Base-by-base conservation (phyloP, 2,329 filamentous ascomycete genomes). In the Dactylella cylindrospora region DNA sequence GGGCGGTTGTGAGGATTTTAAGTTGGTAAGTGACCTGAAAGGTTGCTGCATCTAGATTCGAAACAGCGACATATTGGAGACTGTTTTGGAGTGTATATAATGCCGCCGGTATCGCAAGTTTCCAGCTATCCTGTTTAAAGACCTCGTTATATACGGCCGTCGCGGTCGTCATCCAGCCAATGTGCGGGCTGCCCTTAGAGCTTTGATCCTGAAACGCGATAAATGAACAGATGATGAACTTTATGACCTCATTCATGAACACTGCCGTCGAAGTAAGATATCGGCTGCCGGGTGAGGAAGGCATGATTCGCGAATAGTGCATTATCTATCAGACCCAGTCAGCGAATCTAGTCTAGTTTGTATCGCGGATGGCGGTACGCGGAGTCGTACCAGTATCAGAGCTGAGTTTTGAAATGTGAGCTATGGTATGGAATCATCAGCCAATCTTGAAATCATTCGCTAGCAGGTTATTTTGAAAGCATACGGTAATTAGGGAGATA, bases 231-330 rank as follows among this genome's bases (percentile, higher is more conserved):
- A 97, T 83, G 29, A 84, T 81, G 26, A 97, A 80, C 74, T 97
- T 97, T 69, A 96, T 80, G 39, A 95, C 80, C 74, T 98, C 93
- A 73, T 90, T 93, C 65, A 97, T 79, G 72, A 97, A 88, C 50
- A 98, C 88, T 35, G 91, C 90, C 7, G 93, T 97, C 33, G 90
- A 96, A 31, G 91, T 85, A 68, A 93, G 88, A 74, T 96, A 97
- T 71, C 90, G 85, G 71, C 85, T 84, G 7, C 81, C 78, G 7
- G 84, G 79, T 17, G 61, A 47, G 25, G 60, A 60, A n/a, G 90
- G 86, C 90, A 96, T 96, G 62, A 94, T 84, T 66, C 90, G 83
- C 23, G 90, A 95, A 74, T 97, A 95, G 76, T 96, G 91, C 79
- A 95, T 86, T 52, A 96, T 80, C 88, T 91, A 70, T 69, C 41